phyloP scores from a whole-genome alignment of 805 yeast genomes.

The Metschnikowia peoriensis region DNA sequence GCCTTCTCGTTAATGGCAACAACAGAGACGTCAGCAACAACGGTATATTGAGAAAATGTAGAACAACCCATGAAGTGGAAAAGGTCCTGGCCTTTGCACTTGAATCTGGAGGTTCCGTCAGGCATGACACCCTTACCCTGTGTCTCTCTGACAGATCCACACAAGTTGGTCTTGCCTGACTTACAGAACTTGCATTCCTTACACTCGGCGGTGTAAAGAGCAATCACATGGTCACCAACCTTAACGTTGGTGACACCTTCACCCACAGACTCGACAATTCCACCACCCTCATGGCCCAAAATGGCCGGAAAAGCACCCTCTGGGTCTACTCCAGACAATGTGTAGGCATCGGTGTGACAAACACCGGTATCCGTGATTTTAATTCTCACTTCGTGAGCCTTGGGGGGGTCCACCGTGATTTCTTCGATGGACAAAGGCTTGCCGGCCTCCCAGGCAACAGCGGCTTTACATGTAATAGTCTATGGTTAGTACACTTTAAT shows the following conservation, averaged over 20 bases:
- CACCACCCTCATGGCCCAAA: constrained; percentile 98
- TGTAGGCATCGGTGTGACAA: constrained; percentile 98
- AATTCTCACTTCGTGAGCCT: constrained; percentile 96
- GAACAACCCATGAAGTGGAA: constrained; percentile 98
- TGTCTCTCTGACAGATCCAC: constrained; percentile 94
- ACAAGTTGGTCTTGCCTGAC: constrained; percentile 93
- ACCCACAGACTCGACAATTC: constrained; percentile 92
- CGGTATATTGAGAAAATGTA: constrained; percentile 95
- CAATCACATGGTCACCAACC: constrained; percentile 91
- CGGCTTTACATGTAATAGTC: constrained; percentile 87
- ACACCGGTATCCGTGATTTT: constrained; percentile 87
- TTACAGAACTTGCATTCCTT: constrained; percentile 90
- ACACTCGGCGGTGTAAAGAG: constrained; percentile 96
- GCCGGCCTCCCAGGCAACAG: constrained; percentile 96
- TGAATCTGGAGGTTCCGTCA: constrained; percentile 93
- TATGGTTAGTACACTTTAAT: constrained; percentile 14
- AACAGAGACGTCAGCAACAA: constrained; percentile 94
- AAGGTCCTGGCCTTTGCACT: constrained; percentile 77
- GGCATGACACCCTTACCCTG: constrained; percentile 99
- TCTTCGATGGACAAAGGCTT: constrained; percentile 81
- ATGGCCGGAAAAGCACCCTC: constrained; percentile 94
- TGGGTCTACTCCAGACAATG: constrained; percentile 91
- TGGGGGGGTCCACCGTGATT: constrained; percentile 89
- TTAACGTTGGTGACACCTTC: constrained; percentile 89
- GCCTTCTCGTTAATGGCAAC: constrained; percentile 88